phyloP scores from a whole-genome alignment of 495 filamentous ascomycete species.

The Chlorociboria aeruginascens region DNA sequence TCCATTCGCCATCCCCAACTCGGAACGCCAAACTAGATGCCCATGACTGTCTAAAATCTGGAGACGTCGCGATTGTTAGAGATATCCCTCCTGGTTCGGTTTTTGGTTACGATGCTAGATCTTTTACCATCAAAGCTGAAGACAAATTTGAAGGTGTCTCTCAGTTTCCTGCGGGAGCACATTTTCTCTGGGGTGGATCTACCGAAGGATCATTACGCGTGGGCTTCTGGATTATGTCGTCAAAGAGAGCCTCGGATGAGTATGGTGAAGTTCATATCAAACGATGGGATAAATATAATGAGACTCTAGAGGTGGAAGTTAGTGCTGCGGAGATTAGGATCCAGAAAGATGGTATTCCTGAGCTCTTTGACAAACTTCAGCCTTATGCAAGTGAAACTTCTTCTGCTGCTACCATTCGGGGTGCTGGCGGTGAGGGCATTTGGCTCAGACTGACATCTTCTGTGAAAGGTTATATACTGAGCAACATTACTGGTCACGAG shows the following conservation, averaged over 20 bases:
- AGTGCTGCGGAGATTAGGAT: conserved; percentile 25
- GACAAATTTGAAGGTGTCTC: conserved; percentile 42
- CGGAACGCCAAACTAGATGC: background rate
- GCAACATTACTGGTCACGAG: conserved; percentile 32
- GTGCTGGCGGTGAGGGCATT: conserved; percentile 15
- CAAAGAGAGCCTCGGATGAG: conserved; percentile 8
- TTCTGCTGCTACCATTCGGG: background rate
- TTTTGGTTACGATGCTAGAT: conserved; percentile 33
- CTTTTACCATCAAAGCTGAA: conserved; percentile 23
- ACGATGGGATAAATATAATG: conserved; percentile 47
- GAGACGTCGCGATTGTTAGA: conserved; percentile 32
- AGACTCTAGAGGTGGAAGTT: conserved; percentile 29
- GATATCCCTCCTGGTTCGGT: conserved; percentile 29
- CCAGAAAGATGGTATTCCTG: conserved; percentile 23
- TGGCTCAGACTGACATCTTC: conserved; percentile 36
- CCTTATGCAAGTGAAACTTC: conserved; percentile 19
- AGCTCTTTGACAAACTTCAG: conserved; percentile 25
- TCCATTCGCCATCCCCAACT: conserved; percentile 19
- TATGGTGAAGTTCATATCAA: conserved; percentile 36
- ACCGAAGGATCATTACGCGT: conserved; percentile 34
- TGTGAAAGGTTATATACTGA: conserved; percentile 24
- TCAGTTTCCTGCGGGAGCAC: conserved; percentile 43
- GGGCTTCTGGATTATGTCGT: conserved; percentile 43
- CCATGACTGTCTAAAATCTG: conserved; percentile 15
- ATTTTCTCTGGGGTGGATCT: conserved; percentile 44